Percentiles rank a stretch among this genome's conserved stretches.
Conservation (phyloP, 108 stramenopile species). For the Aureococcus anophagefferens region DNA sequence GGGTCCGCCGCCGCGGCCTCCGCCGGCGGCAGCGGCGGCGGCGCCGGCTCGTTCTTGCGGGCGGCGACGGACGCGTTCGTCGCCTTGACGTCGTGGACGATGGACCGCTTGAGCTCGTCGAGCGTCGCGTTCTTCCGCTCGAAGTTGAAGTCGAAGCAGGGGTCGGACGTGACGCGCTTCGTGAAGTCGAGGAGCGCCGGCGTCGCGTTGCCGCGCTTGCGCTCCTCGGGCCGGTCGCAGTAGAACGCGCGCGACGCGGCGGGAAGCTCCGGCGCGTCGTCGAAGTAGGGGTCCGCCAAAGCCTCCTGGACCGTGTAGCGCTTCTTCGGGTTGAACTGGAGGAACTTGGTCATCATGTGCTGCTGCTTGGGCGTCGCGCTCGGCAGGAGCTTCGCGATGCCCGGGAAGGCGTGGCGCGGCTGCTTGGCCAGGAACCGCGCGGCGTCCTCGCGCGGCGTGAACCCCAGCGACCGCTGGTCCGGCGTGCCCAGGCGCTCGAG, state of each 20-base stretch:
- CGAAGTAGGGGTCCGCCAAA: constrained; percentile 41
- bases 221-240: not conserved
- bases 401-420: constrained; percentile 8
- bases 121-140: not conserved
- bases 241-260: too few species aligned
- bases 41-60: too few species aligned
- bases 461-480: constrained; percentile 1
- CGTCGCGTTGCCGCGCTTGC: too few species aligned
- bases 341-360: constrained; percentile 29
- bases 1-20: too few species aligned
- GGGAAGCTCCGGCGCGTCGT: constrained; percentile 20
- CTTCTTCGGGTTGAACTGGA: constrained; percentile 36
- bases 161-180: not conserved
- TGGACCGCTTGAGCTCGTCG: not conserved
- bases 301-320: constrained; percentile 38
- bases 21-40: too few species aligned
- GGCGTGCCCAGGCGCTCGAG: constrained; percentile 53
- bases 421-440: constrained; percentile 7
- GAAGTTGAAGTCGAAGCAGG: not conserved
- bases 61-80: too few species aligned
- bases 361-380: constrained; percentile 16
- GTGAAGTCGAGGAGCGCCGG: too few species aligned
- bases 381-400: constrained; percentile 34
- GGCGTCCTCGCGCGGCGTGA: constrained; percentile 1
- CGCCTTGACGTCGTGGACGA: too few species aligned